Evolutionary conservation across 192 early-diverging fungal species (phyloP).

Genomic region (Obelidium mucronatum): DNA sequence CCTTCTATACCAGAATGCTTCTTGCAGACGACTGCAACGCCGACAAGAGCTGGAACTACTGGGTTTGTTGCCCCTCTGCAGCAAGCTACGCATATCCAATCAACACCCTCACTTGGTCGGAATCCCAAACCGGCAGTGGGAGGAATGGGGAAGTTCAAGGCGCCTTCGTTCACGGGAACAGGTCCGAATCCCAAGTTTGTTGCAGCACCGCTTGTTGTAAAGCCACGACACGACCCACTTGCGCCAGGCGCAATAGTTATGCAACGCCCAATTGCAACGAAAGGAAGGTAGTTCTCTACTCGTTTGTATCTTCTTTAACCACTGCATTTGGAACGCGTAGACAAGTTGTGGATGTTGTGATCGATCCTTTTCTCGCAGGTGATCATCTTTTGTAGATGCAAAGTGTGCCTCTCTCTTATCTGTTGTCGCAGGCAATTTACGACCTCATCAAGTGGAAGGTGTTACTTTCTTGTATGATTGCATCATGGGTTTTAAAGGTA

Average conservation of each 20-base stretch:
- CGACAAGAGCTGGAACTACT: background rate
- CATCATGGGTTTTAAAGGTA: constrained; percentile 53
- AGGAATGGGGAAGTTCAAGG: constrained; percentile 15
- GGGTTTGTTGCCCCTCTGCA: background rate
- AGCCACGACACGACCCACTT: constrained; percentile 18
- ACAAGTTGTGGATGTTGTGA: constrained; percentile 13
- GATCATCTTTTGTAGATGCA: too few relatives aligned
- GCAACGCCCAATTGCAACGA: background rate
- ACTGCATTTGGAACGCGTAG: background rate
- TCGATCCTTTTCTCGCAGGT: background rate
- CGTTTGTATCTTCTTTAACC: background rate
- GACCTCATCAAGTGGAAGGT: constrained; percentile 58
- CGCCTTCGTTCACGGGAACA: constrained; percentile 7
- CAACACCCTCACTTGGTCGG: background rate
- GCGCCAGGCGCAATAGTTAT: constrained; percentile 16
- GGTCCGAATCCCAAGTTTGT: background rate
- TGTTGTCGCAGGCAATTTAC: constrained; percentile 41
- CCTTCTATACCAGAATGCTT: constrained; percentile 10
- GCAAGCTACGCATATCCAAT: background rate
- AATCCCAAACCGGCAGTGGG: background rate
- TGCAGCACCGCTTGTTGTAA: background rate
- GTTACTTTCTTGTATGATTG: constrained; percentile 62
- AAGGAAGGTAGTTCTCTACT: background rate
- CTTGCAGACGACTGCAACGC: background rate
- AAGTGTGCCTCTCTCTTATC: constrained; percentile 61